Percentiles rank a stretch among this genome's conserved stretches.
Conservation (phyloP, 148 eudicot species). For the Vaccinium myrtillus region DNA sequence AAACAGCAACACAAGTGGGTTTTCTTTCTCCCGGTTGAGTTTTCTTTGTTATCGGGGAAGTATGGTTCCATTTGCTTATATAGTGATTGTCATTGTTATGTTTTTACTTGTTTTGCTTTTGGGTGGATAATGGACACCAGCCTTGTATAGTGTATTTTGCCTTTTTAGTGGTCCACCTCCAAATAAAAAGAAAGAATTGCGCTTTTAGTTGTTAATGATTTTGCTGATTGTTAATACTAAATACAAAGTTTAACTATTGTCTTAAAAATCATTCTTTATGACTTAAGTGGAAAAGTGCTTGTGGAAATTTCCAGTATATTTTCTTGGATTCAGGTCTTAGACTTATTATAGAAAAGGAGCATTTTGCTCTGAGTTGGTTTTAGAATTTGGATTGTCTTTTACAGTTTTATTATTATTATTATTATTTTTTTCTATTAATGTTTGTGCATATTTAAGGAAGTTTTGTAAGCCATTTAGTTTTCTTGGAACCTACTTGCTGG, state of each 20-base stretch:
- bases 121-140: too few relatives aligned
- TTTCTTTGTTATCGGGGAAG: not conserved
- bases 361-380: not conserved
- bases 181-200: too few relatives aligned
- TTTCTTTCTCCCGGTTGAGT: not conserved
- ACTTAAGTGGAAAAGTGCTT: not conserved
- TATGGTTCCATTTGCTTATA: not conserved
- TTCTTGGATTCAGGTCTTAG: not conserved
- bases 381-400: not conserved
- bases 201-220: too few relatives aligned
- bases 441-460: not conserved
- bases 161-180: too few relatives aligned
- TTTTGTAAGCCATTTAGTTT: not conserved
- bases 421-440: not conserved
- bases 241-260: too few relatives aligned
- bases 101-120: not conserved
- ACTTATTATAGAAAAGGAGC: not conserved
- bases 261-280: not conserved
- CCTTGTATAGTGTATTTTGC: too few relatives aligned
- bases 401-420: not conserved
- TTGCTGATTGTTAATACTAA: too few relatives aligned
- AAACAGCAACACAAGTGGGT: too few relatives aligned
- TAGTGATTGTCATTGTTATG: not conserved
- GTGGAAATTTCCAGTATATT: not conserved
- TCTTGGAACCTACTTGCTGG: not conserved